Base-by-base conservation (phyloP, 495 filamentous ascomycete species). In the Aspergillus incahuasiensis region DNA sequence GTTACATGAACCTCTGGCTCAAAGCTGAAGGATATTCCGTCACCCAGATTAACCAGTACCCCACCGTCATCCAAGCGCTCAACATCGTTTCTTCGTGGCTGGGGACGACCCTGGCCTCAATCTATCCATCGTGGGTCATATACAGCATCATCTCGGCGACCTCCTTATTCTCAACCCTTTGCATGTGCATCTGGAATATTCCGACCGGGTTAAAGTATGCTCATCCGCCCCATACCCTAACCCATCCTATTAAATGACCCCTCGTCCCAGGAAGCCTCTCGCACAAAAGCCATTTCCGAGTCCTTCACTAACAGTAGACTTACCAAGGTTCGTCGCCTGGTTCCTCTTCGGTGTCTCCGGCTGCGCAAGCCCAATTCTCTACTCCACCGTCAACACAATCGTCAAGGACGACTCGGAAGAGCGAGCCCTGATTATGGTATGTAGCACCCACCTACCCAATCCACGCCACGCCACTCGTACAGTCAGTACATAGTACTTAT, bases 321-420 rank as follows among this genome's bases (percentile, higher is more conserved):
- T n/a, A n/a, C n/a, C n/a, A n/a, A 78, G 74, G 38, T 77, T 78
- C 54, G 54, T 75, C 34, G 74, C 75, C 4, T 78, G 74, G 75
- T 78, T 75, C 56, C 53, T 74, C 7, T 68, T 77, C 32, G 74
- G 75, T 0, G 24, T 69, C 18, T 58, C 66, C 0, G 73, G 75
- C 21, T 78, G 75, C 22, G 22, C 67, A 12, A 77, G 72, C 46
- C 74, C 74, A 2, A 73, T 78, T 15, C 43, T 78, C 9, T 78
- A 77, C 52, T 78, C 75, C 0, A 76, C 72, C 0, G 71, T 74
- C 13, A 78, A 78, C 45, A 73, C 73, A 0, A 66, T 78, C 21
- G 74, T 77, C 13, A 72, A 71, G 32, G 68, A 71, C 15, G 75
- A 78, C 38, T 74, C 72, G 0, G 75, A 77, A 35, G 75, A 78